Conservation (phyloP, 495 filamentous ascomycete species). For the Penicillium ucsense region DNA sequence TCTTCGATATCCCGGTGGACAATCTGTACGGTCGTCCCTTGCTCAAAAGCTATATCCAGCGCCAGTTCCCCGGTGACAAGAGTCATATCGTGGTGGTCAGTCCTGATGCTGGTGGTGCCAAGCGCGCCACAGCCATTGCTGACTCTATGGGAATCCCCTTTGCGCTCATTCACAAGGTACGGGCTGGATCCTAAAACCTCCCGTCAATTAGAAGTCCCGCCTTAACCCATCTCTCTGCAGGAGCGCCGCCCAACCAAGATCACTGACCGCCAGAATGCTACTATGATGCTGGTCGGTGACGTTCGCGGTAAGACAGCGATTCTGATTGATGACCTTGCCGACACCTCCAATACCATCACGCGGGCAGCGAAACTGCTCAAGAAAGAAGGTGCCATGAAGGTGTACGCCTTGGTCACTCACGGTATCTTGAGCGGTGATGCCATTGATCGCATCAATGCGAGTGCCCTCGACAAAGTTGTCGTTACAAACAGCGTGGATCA, state of each 20-base stretch:
- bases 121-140: conserved; percentile 93
- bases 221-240: conserved; percentile 34
- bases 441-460: conserved; percentile 85
- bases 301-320: conserved; percentile 75
- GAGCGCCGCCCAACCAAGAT: conserved; percentile 94
- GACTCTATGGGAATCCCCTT: conserved; percentile 88
- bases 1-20: conserved; percentile 97
- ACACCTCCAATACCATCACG: conserved; percentile 95
- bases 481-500: conserved; percentile 94
- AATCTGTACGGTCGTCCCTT: conserved; percentile 87
- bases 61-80: conserved; percentile 76
- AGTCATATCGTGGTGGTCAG: conserved; percentile 79
- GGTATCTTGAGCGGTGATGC: conserved; percentile 92
- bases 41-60: conserved; percentile 81
- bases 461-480: conserved; percentile 78
- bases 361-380: conserved; percentile 94
- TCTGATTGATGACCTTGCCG: conserved; percentile 86
- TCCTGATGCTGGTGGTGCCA: conserved; percentile 93
- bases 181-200: conserved; percentile 13
- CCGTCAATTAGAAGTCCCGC: background rate
- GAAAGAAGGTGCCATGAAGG: conserved; percentile 78
- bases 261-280: conserved; percentile 87
- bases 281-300: conserved; percentile 96
- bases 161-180: conserved; percentile 95
- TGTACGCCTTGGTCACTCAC: conserved; percentile 89